phyloP scores from a whole-genome alignment of 2,329 filamentous ascomycete species.

The Xenoacremonium recifei region DNA sequence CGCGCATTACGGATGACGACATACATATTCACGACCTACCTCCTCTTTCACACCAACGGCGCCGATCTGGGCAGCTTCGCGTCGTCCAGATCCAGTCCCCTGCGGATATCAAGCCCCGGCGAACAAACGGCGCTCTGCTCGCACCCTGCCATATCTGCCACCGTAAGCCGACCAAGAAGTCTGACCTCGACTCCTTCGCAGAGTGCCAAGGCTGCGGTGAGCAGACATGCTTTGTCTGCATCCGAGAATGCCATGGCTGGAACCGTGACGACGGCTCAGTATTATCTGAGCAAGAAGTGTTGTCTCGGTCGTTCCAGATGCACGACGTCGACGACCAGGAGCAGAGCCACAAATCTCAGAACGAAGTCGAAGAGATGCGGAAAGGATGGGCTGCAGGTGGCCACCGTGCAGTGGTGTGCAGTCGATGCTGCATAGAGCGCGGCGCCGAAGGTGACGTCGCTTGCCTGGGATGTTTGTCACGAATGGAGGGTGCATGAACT shows the following conservation, averaged over 20 bases:
- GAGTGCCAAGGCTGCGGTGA: constrained; percentile 61
- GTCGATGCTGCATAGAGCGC: constrained; percentile 65
- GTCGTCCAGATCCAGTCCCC: constrained; percentile 20
- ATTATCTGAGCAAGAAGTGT: constrained; percentile 33
- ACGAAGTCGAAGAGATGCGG: constrained; percentile 11
- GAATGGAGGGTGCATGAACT: constrained; percentile 35
- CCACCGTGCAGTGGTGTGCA: constrained; percentile 59
- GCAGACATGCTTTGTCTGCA: constrained; percentile 68
- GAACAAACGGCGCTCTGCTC: constrained; percentile 30
- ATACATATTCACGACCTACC: constrained; percentile 14
- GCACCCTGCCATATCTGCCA: constrained; percentile 67
- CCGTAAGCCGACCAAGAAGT: constrained; percentile 61
- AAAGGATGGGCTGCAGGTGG: constrained; percentile 40
- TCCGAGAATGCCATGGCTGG: constrained; percentile 60
- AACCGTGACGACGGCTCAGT: constrained; percentile 17
- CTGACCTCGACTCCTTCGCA: constrained; percentile 64
- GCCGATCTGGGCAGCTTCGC: constrained; percentile 25
- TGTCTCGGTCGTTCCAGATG: constrained; percentile 50
- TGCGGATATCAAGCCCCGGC: constrained; percentile 4
- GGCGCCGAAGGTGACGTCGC: constrained; percentile 64
- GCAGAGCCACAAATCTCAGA: constrained; percentile 9
- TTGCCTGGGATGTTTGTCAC: constrained; percentile 61
- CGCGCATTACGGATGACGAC: constrained; percentile 26
- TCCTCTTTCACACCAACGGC: constrained; percentile 20
- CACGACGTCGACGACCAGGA: constrained; percentile 42